Evolutionary conservation across 1,139 yeast genomes (phyloP).

Genomic region (Pneumocystis sp.): DNA sequence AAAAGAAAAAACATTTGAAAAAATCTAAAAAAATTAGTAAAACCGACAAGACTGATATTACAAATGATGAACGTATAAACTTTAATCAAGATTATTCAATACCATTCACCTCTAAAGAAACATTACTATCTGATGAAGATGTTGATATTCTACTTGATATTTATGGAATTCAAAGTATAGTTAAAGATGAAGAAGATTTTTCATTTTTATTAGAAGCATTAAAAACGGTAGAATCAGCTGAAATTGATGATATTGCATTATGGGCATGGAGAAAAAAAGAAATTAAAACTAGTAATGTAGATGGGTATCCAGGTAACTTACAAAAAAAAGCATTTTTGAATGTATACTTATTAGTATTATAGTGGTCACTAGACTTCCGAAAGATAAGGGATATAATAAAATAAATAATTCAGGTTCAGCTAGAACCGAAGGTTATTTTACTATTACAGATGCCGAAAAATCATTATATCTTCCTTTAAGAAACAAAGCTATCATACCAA

Average conservation of each 20-base stretch:
- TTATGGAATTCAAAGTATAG: slow-evolving; percentile 35
- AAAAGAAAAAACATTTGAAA: slow-evolving; percentile 22
- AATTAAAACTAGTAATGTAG: slow-evolving; percentile 17
- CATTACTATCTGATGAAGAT: slow-evolving; percentile 21
- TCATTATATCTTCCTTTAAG: slow-evolving; percentile 68
- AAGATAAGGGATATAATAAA: slow-evolving; percentile 26
- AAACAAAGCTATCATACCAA: slow-evolving; percentile 35
- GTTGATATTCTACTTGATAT: slow-evolving; percentile 31
- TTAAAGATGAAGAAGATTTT: slow-evolving; percentile 67
- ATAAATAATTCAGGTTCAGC: slow-evolving; percentile 47
- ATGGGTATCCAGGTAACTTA: neutral
- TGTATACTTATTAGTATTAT: neutral
- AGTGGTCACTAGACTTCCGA: slow-evolving; percentile 13
- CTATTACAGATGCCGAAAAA: slow-evolving; percentile 60
- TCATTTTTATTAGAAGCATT: slow-evolving; percentile 34
- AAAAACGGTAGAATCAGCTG: slow-evolving; percentile 20
- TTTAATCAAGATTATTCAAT: neutral
- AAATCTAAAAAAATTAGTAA: slow-evolving; percentile 10
- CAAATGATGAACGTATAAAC: neutral
- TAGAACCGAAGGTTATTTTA: slow-evolving; percentile 58
- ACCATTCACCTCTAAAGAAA: neutral
- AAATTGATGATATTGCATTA: slow-evolving; percentile 34
- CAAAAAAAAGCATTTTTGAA: neutral
- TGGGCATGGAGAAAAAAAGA: slow-evolving; percentile 57
- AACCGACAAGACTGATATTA: neutral